Evolutionary conservation across 257 asterid genomes (phyloP), one percentile per base, ranked within the genome.

Genomic region (Solanum ossicruentum): DNA sequence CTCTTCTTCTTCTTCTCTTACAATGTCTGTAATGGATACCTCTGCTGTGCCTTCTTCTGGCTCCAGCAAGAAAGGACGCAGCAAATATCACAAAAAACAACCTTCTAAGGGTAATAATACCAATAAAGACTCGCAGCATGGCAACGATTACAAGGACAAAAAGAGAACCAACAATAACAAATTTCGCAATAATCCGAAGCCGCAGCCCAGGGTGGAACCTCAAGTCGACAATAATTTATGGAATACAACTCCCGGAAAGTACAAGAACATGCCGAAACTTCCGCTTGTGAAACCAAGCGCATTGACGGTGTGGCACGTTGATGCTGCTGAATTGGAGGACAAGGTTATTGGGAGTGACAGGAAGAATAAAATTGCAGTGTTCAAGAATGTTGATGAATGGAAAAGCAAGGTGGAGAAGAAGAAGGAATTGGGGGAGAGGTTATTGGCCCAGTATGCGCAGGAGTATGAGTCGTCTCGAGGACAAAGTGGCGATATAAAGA

Each of bases 401-500:
- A 92, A 91, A 88, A 58, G 9, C 45, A 88, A 93, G 87, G 98
- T 97, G 91, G 94, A 92, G 91, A 88, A 88, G 93, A 95, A 97
- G 93, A 93, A 88, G 87, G 94, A 93, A 65, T 86, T 92, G 39
- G 98, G 98, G 57, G 97, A 94, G 90, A 90, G 95, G 86, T 81
- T 95, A 86, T 85, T 97, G 93, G 92, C 87, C 56, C 99, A 93
- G 91, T 95, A 90, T 89, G 91, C 91, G 3, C 89, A 86, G 81
- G 99, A 97, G 13, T 97, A 97, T 51, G 88, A 91, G 86, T 87
- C 93, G 4, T 92, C 97, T 3, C 88, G 98, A 11, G 97, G 98
- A 56, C 91, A 93, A 77, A 91, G 89, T 86, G 98, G 97, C 51
- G 98, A 95, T 88, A 95, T 95, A 28, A 97, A 95, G 91, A 95